phyloP scores from a whole-genome alignment of 805 yeast genomes.

The Ogataea nakhonphanomensis region DNA sequence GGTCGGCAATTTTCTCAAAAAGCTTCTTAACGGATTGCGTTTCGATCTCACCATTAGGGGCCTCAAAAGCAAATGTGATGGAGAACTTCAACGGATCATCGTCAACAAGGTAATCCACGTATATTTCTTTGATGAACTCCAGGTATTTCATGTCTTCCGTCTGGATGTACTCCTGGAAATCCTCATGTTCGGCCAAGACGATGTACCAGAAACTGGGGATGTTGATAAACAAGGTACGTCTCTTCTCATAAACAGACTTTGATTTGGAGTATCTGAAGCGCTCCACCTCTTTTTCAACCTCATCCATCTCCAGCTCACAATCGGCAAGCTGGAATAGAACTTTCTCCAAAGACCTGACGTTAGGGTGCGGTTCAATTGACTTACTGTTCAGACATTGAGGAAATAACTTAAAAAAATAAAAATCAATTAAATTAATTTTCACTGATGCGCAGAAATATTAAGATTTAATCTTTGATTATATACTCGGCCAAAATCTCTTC shows the following conservation, averaged over 20 bases:
- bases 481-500: constrained; percentile 31
- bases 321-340: constrained; percentile 50
- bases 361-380: not conserved
- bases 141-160: constrained; percentile 74
- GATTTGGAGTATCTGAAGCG: constrained; percentile 49
- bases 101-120: constrained; percentile 49
- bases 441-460: no score
- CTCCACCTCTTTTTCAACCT: constrained; percentile 60
- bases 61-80: constrained; percentile 57
- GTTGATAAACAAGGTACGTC: constrained; percentile 49
- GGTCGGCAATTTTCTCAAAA: constrained; percentile 45
- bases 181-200: constrained; percentile 79
- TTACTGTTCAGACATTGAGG: constrained; percentile 3
- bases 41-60: constrained; percentile 44
- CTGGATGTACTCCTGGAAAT: constrained; percentile 74
- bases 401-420: not conserved
- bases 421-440: not conserved
- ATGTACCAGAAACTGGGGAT: constrained; percentile 86
- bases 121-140: constrained; percentile 62
- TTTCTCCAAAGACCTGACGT: constrained; percentile 27
- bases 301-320: constrained; percentile 56
- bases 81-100: constrained; percentile 48
- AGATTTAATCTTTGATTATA: constrained; percentile 18
- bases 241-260: constrained; percentile 51
- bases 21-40: constrained; percentile 57